These are phyloP conservation scores for Karstenula rhodostoma DNA, from an alignment of 2,329 filamentous ascomycete species.

Conservation along the genomic window DNA sequence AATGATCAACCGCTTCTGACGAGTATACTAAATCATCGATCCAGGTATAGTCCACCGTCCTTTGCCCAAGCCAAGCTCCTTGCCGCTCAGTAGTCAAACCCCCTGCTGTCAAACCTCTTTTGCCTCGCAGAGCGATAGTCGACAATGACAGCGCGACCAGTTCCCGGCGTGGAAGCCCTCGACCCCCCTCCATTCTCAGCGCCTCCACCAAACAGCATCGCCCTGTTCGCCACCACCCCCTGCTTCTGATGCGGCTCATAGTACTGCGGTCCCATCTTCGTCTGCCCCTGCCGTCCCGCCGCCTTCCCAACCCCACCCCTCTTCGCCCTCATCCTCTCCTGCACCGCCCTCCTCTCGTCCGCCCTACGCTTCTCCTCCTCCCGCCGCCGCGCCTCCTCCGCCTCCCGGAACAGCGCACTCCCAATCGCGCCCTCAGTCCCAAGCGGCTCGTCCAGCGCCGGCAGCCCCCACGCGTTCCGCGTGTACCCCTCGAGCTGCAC, in stretches of 20 bases:
- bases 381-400: slow-evolving; percentile 7
- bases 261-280: not conserved
- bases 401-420: slow-evolving; percentile 9
- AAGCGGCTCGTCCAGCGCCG: slow-evolving; percentile 19
- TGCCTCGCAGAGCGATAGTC: slow-evolving; percentile 2
- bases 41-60: not conserved
- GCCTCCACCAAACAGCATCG: not conserved
- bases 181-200: not conserved
- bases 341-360: not conserved
- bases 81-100: slow-evolving; percentile 3
- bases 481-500: slow-evolving; percentile 16
- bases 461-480: slow-evolving; percentile 21
- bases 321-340: slow-evolving; percentile 4
- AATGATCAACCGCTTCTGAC: not conserved
- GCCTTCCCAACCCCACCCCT: not conserved
- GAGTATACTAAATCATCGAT: not conserved
- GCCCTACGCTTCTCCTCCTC: slow-evolving; percentile 5
- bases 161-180: not conserved
- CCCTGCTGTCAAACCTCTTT: not conserved
- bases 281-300: not conserved
- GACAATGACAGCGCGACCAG: not conserved
- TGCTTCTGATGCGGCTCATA: slow-evolving; percentile 5
- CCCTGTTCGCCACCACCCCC: slow-evolving; percentile 5
- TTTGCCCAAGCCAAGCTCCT: not conserved
- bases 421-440: slow-evolving; percentile 18